These are phyloP conservation scores for Raphidocelis subcapitata DNA, from an alignment of 139 green algal species.

Conservation along the genomic window DNA sequence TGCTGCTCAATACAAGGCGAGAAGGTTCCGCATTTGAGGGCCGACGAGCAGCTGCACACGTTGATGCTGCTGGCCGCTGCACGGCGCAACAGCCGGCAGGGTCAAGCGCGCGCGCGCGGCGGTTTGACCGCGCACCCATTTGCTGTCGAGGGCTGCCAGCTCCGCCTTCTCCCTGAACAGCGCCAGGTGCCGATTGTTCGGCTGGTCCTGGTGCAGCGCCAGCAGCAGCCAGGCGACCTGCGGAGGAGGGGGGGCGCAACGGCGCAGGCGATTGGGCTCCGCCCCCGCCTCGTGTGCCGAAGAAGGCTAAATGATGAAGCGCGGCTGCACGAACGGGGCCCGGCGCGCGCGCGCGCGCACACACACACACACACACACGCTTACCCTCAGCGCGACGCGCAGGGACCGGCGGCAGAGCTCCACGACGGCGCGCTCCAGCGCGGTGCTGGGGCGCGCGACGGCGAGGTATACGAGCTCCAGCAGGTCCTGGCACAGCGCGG, in stretches of 20 bases:
- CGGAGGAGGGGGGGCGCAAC: not conserved
- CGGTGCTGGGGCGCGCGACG: constrained; percentile 47
- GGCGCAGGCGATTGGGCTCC: not conserved
- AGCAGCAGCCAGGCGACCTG: constrained; percentile 91
- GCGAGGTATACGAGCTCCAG: constrained; percentile 84
- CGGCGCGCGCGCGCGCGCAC: too few species aligned
- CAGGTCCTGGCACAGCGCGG: constrained; percentile 80
- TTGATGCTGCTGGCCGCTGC: too few species aligned
- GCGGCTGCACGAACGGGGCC: too few species aligned
- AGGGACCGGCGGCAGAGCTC: constrained; percentile 83
- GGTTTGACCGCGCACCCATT: constrained; percentile 57
- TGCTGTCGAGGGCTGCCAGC: constrained; percentile 72
- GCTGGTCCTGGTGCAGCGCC: constrained; percentile 86
- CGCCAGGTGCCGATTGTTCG: constrained; percentile 55
- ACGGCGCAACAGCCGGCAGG: too few species aligned
- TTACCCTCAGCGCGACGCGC: constrained; percentile 82
- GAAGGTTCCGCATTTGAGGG: too few species aligned
- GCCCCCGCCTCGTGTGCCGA: too few species aligned
- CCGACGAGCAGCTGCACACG: too few species aligned
- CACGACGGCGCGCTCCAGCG: constrained; percentile 77
- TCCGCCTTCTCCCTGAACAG: constrained; percentile 64
- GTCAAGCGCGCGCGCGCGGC: too few species aligned
- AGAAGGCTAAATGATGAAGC: too few species aligned
- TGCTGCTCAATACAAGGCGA: too few species aligned
- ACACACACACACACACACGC: not conserved